A percentile compares a stretch with the other conserved stretches of the same genome.
Conservation (phyloP, 805 yeast genomes). For the Cyberlindnera xylosilytica region DNA sequence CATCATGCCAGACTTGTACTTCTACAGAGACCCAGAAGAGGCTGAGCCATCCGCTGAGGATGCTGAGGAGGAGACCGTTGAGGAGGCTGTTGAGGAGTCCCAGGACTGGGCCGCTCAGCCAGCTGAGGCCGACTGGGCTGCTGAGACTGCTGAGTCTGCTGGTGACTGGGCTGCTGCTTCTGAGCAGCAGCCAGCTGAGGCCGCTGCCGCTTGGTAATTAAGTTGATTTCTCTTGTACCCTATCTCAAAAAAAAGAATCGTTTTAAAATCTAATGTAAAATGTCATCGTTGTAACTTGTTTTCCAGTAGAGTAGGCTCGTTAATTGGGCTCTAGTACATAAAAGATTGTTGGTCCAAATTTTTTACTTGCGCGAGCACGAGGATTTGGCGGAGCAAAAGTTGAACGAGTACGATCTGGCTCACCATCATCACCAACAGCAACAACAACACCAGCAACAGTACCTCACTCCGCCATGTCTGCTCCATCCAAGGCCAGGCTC, state of each 20-base stretch:
- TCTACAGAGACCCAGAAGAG: conserved; percentile 99
- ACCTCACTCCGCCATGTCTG: conserved; percentile 28
- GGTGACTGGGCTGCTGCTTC: conserved; percentile 55
- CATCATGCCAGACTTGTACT: conserved; percentile 99
- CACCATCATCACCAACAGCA: not conserved
- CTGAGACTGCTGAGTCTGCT: conserved; percentile 60
- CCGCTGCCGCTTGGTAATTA: conserved; percentile 28
- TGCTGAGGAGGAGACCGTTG: conserved; percentile 49
- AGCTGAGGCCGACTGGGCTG: conserved; percentile 76
- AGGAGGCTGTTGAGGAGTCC: conserved; percentile 52
- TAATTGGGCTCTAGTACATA: too few species aligned
- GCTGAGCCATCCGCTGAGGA: conserved; percentile 75
- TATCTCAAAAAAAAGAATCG: conserved; percentile 15
- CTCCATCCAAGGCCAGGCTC: conserved; percentile 42
- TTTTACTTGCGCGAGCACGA: not conserved
- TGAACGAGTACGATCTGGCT: not conserved
- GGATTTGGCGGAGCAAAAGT: not conserved
- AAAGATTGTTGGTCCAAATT: not conserved
- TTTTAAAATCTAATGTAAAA: conserved; percentile 5
- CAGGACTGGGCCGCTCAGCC: conserved; percentile 70
- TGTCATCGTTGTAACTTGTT: not conserved
- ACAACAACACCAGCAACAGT: not conserved
- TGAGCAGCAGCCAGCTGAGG: conserved; percentile 32
- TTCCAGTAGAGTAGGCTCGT: not conserved
- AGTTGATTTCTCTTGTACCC: conserved; percentile 13